Evolutionary conservation across 768 basidiomycete genomes (phyloP), one percentile per base, ranked within the genome.

Genomic region (Suillus hirtellus): DNA sequence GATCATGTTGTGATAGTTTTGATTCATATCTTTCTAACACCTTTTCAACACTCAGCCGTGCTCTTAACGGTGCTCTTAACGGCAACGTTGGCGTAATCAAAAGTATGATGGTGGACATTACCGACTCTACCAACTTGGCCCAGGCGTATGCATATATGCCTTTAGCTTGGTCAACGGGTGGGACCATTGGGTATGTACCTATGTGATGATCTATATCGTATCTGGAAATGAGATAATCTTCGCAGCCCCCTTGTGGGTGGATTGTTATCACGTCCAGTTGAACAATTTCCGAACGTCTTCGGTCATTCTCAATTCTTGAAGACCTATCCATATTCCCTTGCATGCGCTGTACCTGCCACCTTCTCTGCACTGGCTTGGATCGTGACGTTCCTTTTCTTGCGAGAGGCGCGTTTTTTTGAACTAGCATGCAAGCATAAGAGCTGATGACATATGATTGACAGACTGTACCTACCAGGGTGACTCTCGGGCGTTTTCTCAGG

Each of bases 61-160:
- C 81, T 66, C 74, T 91, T 38, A 89, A 87, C 64, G 90, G 90
- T 24, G 89, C 89, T 19, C 71, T 91, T 50, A 90, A 90, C 77
- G 83, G 84, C 56, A 84, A 90, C 64, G 82, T 87, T 56, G 88
- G 89, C 1, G 84, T 92, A 9, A 82, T 90, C 55, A 91, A 89
- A 71, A 89, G 89, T 65, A 87, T 88, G 80, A 79, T 90, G 74
- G 84, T 82, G 7, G 90, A 92, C 70, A 81, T 92, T 67, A 89
- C 89, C 1, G 89, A 92, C 67, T 74, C 83, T 1, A 86, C 87
- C 0, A 90, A 90, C 71, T 79, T 91, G 53, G 80, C 88, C 5
- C 80, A 81, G 70, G 89, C 87, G 5, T 90, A 88, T 74, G 85
- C 87, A 0, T 89, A 82, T 63, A 79, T 89, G 78, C 90, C 90